Percentiles rank a stretch among this genome's conserved stretches.
phyloP scores from a whole-genome alignment of 2,329 filamentous ascomycete genomes.

The Graphium sp. region DNA sequence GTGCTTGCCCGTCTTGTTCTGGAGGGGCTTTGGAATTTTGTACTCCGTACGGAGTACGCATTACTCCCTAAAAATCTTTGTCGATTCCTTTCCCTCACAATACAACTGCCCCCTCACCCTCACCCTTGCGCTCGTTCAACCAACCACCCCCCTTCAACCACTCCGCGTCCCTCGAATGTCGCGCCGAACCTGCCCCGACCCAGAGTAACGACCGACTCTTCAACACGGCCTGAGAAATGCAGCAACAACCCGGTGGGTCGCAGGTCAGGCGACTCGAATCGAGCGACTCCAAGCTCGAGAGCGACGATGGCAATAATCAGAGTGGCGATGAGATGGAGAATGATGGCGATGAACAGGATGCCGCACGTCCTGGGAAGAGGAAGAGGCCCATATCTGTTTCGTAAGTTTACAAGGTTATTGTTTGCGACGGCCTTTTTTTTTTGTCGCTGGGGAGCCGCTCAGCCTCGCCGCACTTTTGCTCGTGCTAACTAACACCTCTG shows the following conservation, averaged over 20 bases:
- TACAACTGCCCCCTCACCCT: not conserved
- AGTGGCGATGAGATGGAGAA: conserved; percentile 24
- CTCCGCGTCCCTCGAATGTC: too few relatives aligned
- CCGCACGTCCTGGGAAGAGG: conserved; percentile 31
- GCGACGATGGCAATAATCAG: conserved; percentile 26
- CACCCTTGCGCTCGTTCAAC: conserved; percentile 8
- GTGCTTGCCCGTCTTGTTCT: too few relatives aligned
- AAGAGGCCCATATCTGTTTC: conserved; percentile 45
- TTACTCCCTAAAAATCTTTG: too few relatives aligned
- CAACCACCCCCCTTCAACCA: conserved; percentile 15
- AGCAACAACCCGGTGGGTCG: not conserved
- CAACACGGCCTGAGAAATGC: too few relatives aligned
- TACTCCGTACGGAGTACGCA: too few relatives aligned
- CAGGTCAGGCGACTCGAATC: too few relatives aligned
- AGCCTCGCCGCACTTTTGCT: not conserved
- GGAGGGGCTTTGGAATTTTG: too few relatives aligned
- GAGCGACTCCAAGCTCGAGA: conserved; percentile 26
- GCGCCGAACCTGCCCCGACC: too few relatives aligned
- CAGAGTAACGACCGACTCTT: too few relatives aligned
- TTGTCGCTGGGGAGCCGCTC: not conserved
- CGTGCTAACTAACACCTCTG: conserved; percentile 3
- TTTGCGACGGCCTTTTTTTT: not conserved
- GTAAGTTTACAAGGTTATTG: conserved; percentile 19
- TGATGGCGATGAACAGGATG: conserved; percentile 26
- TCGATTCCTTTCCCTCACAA: not conserved